Evolutionary conservation across 2,329 filamentous ascomycete species (phyloP).

Genomic region (Sarocladium kiliense): DNA sequence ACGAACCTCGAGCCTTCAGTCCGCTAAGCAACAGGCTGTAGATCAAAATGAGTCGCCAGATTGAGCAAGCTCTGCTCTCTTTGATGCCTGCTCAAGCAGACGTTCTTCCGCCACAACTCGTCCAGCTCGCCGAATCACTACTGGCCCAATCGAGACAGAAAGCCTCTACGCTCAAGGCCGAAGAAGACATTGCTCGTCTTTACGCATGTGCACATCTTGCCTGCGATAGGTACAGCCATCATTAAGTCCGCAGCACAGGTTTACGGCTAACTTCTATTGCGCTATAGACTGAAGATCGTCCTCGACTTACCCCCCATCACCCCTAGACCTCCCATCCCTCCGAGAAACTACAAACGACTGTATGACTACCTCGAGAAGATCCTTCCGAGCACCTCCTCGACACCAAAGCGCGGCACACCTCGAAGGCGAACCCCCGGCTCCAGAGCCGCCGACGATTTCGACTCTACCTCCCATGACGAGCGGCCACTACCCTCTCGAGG

Average conservation of each 20-base stretch:
- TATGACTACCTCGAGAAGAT: slow-evolving; percentile 75
- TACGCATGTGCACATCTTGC: slow-evolving; percentile 87
- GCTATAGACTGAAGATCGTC: slow-evolving; percentile 63
- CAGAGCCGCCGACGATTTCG: slow-evolving; percentile 21
- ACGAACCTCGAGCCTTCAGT: not conserved
- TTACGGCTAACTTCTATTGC: not conserved
- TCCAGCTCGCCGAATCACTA: slow-evolving; percentile 66
- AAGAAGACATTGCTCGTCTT: slow-evolving; percentile 80
- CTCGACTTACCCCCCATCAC: slow-evolving; percentile 75
- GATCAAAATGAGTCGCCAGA: slow-evolving; percentile 63
- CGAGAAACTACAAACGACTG: slow-evolving; percentile 76
- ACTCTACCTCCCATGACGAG: slow-evolving; percentile 20
- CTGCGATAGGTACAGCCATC: slow-evolving; percentile 63
- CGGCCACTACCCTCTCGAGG: slow-evolving; percentile 32
- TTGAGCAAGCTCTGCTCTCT: slow-evolving; percentile 68
- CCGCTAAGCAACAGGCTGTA: not conserved
- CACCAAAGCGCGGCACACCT: slow-evolving; percentile 24
- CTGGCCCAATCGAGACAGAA: slow-evolving; percentile 76
- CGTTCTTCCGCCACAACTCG: slow-evolving; percentile 61
- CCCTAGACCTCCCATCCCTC: slow-evolving; percentile 70
- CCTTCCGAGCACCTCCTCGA: slow-evolving; percentile 41
- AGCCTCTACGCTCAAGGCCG: slow-evolving; percentile 71
- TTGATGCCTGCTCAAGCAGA: slow-evolving; percentile 69
- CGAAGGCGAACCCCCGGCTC: slow-evolving; percentile 27
- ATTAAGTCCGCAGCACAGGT: not conserved